Conservation (phyloP, 257 asterid species). For the Haberlea rhodopensis region DNA sequence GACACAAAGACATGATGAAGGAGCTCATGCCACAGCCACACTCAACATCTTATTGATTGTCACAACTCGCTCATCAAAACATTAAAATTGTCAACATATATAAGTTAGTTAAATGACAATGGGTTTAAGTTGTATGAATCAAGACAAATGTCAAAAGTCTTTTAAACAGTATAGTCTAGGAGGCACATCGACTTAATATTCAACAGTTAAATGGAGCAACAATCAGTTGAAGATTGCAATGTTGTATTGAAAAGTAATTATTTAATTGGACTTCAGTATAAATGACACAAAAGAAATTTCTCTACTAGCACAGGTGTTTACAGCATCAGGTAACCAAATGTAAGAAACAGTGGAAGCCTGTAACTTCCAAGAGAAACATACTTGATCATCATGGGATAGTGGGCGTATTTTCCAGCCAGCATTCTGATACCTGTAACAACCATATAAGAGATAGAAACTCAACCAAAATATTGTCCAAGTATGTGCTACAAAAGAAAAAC, state of each 20-base stretch:
- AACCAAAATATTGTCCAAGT: too few relatives aligned
- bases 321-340: constrained; percentile 3
- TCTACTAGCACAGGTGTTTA: background rate
- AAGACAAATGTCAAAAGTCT: too few relatives aligned
- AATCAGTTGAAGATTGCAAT: background rate
- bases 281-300: background rate
- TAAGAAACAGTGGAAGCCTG: constrained; percentile 17
- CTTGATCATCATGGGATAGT: constrained; percentile 87
- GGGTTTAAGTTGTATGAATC: too few relatives aligned
- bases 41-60: background rate
- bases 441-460: too few relatives aligned
- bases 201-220: too few relatives aligned
- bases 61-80: background rate
- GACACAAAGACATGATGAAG: background rate
- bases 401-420: constrained; percentile 99
- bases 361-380: constrained; percentile 28
- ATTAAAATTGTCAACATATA: too few relatives aligned
- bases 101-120: background rate
- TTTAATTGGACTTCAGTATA: background rate
- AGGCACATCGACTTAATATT: background rate
- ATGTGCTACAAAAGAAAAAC: too few relatives aligned
- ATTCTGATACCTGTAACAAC: constrained; percentile 93
- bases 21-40: background rate
- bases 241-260: too few relatives aligned
- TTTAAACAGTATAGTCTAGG: background rate